Evolutionary conservation across 2,329 filamentous ascomycete genomes (phyloP), one percentile per base, ranked within the genome.

Genomic region (Aschersonia sp.): DNA sequence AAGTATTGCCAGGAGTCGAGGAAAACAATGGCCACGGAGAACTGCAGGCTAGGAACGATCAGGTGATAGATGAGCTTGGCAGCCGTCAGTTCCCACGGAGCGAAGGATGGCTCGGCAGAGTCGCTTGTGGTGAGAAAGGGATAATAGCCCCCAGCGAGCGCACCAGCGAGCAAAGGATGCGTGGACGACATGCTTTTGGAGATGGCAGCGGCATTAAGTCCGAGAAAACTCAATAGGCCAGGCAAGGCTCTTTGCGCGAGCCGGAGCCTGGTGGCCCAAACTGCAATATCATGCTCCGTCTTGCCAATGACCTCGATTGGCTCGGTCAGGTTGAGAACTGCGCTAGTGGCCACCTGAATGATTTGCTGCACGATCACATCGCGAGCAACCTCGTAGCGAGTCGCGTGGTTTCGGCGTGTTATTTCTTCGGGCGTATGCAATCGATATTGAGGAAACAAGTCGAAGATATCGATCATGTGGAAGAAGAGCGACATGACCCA

Each of bases 1-100:
- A 96, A 95, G 69, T 98, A 98, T 63, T 98, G 90, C 92, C 92
- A 98, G 43, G 88, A 92, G 67, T 98, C 92, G 56, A 97, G 77
- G 54, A 94, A 72, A 53, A 78, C 68, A 51, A 90, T 76, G 30
- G 82, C 92, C 45, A 85, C 59, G 49, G 77, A 68, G 60, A 95
- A 85, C 63, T 97, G 90, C 45, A 90, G 48, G 4, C 70, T 74
- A 1, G 92, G 92, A 52, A 97, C 74, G 40, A 82, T 61, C 52
- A 80, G 68, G 73, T 85, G 84, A 69, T 97, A 97, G 54, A 95
- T 78, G 51, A 76, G 70, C 64, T 83, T 84, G 42, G 87, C 92
- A 35, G 79, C 65, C 32, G 73, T 54, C 42, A 94, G 59, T 66
- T 97, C 90, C 90, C 90, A 96, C 2, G 70, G 64, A 9, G 87